Evolutionary conservation across 352 stramenopile genomes (phyloP).

Genomic region (Globisporangium perplexum): DNA sequence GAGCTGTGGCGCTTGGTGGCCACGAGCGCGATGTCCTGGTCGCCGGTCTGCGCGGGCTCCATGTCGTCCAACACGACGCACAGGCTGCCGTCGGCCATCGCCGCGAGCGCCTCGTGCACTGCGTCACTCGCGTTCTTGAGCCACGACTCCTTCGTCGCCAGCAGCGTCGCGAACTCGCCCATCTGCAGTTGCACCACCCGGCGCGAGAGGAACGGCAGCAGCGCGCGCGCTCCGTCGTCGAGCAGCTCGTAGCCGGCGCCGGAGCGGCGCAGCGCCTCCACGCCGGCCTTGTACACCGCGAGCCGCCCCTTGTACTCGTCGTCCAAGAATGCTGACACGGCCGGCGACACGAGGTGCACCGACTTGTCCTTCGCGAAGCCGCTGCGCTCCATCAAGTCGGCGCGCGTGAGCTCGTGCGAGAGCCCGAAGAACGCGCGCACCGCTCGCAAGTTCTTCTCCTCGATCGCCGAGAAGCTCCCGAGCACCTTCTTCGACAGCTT

Average conservation of each 20-base stretch:
- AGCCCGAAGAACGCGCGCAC: conserved; percentile 46
- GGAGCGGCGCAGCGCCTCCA: conserved; percentile 33
- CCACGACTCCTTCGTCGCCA: conserved; percentile 69
- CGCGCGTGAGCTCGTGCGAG: conserved; percentile 13
- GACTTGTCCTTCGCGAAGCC: conserved; percentile 64
- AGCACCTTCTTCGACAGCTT: conserved; percentile 58
- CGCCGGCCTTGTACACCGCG: conserved; percentile 59
- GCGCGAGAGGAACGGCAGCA: conserved; percentile 43
- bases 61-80: conserved; percentile 74
- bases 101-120: conserved; percentile 36
- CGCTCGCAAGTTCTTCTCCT: conserved; percentile 25
- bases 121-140: conserved; percentile 63
- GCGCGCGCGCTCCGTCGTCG: conserved; percentile 54
- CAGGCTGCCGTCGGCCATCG: conserved; percentile 57
- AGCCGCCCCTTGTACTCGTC: conserved; percentile 34
- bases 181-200: conserved; percentile 55
- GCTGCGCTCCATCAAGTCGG: conserved; percentile 51
- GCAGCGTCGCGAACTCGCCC: conserved; percentile 56
- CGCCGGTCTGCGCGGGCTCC: conserved; percentile 68
- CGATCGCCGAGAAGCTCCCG: conserved; percentile 46
- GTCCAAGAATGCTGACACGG: conserved; percentile 39
- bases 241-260: conserved; percentile 40
- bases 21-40: conserved; percentile 62
- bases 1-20: conserved; percentile 70
- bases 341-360: conserved; percentile 58